A percentile compares a stretch with the other conserved stretches of the same genome.
Evolutionary conservation across 2,329 filamentous ascomycete genomes (phyloP).

Genomic region (Chaetomium olivaceum): DNA sequence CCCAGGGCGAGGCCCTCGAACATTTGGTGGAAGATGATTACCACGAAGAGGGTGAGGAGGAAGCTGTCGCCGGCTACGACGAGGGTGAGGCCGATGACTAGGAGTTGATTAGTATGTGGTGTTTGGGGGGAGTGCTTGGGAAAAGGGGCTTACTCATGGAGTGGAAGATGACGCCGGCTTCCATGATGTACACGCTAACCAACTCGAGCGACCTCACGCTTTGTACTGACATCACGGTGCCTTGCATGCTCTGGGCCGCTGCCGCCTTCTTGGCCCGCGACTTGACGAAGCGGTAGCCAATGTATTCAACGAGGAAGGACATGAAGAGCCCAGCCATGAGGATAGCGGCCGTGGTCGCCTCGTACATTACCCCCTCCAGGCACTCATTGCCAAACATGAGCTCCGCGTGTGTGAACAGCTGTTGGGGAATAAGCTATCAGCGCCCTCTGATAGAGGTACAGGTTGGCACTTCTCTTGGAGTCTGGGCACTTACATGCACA

Average conservation of each 20-base stretch:
- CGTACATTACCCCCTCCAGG: constrained; percentile 64
- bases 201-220: constrained; percentile 44
- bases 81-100: constrained; percentile 65
- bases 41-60: constrained; percentile 58
- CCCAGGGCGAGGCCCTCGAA: constrained; percentile 77
- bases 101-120: neutral
- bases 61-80: constrained; percentile 58
- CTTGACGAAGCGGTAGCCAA: constrained; percentile 59
- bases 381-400: constrained; percentile 74
- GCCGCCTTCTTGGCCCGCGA: constrained; percentile 37
- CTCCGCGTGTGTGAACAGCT: constrained; percentile 71
- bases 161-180: constrained; percentile 74
- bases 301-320: constrained; percentile 70
- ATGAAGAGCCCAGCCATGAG: constrained; percentile 73
- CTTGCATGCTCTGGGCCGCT: neutral
- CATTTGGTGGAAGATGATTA: constrained; percentile 77
- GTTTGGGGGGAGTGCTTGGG: neutral
- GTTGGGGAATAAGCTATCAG: neutral
- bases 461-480: neutral
- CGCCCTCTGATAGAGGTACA: neutral
- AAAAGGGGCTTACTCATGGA: constrained; percentile 57
- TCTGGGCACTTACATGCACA: constrained; percentile 54
- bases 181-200: constrained; percentile 65
- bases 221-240: neutral
- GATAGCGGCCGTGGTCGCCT: constrained; percentile 68